A percentile compares a stretch with the other conserved stretches of the same genome.
These are phyloP conservation scores for Camellia granthamiana DNA, from an alignment of 148 eudicot genomes.

Conservation along the genomic window DNA sequence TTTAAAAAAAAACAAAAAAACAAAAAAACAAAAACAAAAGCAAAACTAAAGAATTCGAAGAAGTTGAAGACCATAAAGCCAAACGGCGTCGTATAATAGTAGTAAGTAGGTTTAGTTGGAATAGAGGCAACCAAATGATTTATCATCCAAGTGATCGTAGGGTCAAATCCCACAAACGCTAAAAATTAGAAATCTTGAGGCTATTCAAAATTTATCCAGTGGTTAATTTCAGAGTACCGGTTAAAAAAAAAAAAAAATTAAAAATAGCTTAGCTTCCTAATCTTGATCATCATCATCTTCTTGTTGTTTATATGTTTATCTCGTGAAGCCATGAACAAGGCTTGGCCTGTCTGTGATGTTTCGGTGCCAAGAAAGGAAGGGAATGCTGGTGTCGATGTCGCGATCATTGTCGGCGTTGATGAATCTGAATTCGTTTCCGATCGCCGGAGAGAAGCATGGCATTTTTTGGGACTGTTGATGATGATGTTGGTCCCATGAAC, in stretches of 20 bases:
- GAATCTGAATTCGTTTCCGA: constrained; percentile 64
- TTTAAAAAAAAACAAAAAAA: constrained; percentile 14
- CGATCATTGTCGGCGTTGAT: constrained; percentile 40
- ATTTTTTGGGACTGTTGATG: constrained; percentile 39
- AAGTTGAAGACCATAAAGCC: constrained; percentile 10
- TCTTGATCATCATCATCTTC: background rate
- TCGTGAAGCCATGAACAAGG: constrained; percentile 70
- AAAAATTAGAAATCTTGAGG: too few species aligned
- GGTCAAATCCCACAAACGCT: too few species aligned
- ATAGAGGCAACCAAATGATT: too few species aligned
- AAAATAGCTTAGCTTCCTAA: constrained; percentile 18
- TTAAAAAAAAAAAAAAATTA: too few species aligned
- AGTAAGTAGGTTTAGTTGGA: too few species aligned
- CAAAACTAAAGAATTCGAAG: background rate
- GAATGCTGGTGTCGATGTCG: constrained; percentile 34
- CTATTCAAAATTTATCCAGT: too few species aligned
- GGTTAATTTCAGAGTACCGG: too few species aligned
- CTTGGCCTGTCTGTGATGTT: constrained; percentile 61
- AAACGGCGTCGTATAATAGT: constrained; percentile 12
- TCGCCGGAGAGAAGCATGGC: constrained; percentile 46
- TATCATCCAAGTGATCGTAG: too few species aligned
- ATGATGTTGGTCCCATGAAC: constrained; percentile 49
- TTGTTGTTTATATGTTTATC: constrained; percentile 16
- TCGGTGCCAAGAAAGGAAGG: constrained; percentile 69
- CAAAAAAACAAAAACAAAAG: background rate